Base-by-base conservation (phyloP, 163 green algal genomes). In the Chlamydomonas reinhardtii region DNA sequence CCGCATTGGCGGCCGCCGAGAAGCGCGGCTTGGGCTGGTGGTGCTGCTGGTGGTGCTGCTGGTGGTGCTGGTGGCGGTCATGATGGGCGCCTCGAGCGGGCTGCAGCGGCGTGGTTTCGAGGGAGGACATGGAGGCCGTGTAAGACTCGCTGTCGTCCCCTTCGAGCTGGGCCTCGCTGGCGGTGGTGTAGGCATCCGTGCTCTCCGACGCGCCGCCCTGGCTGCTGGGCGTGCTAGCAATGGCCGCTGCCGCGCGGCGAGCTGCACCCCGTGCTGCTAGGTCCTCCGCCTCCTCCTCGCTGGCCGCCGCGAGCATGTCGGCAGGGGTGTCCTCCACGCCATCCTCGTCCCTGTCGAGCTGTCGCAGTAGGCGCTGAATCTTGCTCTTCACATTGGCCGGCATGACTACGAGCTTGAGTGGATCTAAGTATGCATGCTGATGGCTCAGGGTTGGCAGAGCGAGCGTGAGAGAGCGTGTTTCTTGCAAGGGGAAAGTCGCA, bases 311-410 rank as follows among this genome's bases (percentile, higher is more conserved):
- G 19, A 37, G n/a, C 17, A 76, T 19, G 48, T 34, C 22, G 27
- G 25, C 34, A 15, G 76, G 14, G 20, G 73, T 20, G 77, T 76
- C 66, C 48, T 68, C 76, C 3, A 29, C 24, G 12, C 29, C 29
- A 24, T 83, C 73, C 6, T 72, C 62, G 17, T 85, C 86, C 48
- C 74, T 31, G 27, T 90, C 86, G 20, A 90, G 79, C 34, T 87
- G 43, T 32, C 43, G 48, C 29, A 90, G 65, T 54, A 90, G 56
- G n/a, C 56, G 74, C 34, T 84, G 72, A 22, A 90, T 86, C 31
- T 87, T 87, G 48, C 82, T 82, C 48, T 87, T 87, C 9, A 82
- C 72, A 4, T 81, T 81, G 2, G 72, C 43, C 0, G 59, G 56
- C 82, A 87, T 87, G 0, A 19, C 66, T n/a, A 39, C 0, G 29